Conservation (phyloP, 805 yeast species). For the Candida tibetensis region DNA sequence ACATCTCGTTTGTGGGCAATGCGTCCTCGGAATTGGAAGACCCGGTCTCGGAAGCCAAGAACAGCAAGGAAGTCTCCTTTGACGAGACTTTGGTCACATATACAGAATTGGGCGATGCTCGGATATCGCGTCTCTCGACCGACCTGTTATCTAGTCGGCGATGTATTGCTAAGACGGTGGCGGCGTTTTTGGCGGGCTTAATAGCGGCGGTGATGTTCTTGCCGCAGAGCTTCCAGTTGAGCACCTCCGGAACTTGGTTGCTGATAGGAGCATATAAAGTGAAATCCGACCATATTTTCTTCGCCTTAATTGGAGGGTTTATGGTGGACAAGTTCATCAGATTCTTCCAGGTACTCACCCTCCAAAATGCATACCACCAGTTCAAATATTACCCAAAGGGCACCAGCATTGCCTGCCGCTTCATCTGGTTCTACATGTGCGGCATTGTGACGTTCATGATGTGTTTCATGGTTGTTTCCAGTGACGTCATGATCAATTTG, state of each 20-base stretch:
- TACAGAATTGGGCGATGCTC: constrained; percentile 9
- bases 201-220: constrained; percentile 5
- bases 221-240: constrained; percentile 16
- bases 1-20: constrained; percentile 12
- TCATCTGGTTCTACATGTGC: constrained; percentile 23
- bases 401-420: constrained; percentile 14
- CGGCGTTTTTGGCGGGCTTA: background rate
- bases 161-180: background rate
- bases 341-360: constrained; percentile 11
- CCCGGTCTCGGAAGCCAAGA: constrained; percentile 3
- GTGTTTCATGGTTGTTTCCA: constrained; percentile 13
- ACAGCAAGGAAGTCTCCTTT: constrained; percentile 18
- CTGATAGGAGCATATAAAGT: constrained; percentile 7
- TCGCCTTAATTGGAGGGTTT: constrained; percentile 16
- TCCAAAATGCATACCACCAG: constrained; percentile 12
- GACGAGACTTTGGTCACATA: constrained; percentile 14
- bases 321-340: constrained; percentile 9
- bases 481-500: constrained; percentile 22
- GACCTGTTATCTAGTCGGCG: background rate
- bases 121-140: background rate
- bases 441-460: constrained; percentile 13
- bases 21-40: constrained; percentile 6
- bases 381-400: constrained; percentile 14
- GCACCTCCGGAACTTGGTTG: constrained; percentile 16
- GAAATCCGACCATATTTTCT: constrained; percentile 26